Evolutionary conservation across 1,139 yeast genomes (phyloP).

Genomic region (Groenewaldozyma auringiensis): DNA sequence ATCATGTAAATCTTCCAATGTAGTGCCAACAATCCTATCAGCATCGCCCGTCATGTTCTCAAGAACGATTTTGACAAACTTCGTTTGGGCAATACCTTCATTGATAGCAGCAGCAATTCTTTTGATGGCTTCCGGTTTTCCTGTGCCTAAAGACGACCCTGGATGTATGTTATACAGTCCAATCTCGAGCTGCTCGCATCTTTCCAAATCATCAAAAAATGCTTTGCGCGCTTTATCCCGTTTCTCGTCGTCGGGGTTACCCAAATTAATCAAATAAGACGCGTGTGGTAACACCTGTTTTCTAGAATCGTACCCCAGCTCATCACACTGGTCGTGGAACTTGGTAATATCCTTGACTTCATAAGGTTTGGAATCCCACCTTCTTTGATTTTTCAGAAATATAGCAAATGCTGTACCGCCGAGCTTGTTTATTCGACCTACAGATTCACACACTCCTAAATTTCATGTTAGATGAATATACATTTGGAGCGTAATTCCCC

Average conservation of each 20-base stretch:
- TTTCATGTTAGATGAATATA: too few species aligned
- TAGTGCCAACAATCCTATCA: slow-evolving; percentile 68
- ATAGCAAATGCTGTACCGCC: slow-evolving; percentile 72
- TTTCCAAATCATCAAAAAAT: slow-evolving; percentile 74
- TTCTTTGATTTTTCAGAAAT: slow-evolving; percentile 81
- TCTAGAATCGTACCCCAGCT: slow-evolving; percentile 59
- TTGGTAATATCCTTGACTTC: slow-evolving; percentile 56
- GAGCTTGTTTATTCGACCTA: slow-evolving; percentile 25
- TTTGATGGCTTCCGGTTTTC: slow-evolving; percentile 54
- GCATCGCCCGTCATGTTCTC: slow-evolving; percentile 99
- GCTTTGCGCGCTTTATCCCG: slow-evolving; percentile 67
- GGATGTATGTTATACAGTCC: slow-evolving; percentile 93
- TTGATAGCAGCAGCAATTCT: slow-evolving; percentile 74
- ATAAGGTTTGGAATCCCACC: slow-evolving; percentile 81
- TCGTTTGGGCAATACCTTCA: slow-evolving; percentile 62
- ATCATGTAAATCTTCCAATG: slow-evolving; percentile 61
- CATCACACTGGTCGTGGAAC: slow-evolving; percentile 55
- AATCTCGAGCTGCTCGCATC: slow-evolving; percentile 80
- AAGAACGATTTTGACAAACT: slow-evolving; percentile 74
- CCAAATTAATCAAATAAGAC: slow-evolving; percentile 83
- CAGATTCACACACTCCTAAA: slow-evolving; percentile 57
- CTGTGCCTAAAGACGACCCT: slow-evolving; percentile 69
- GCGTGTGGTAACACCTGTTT: slow-evolving; percentile 91
- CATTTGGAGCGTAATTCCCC: too few species aligned
- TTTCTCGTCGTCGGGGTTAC: slow-evolving; percentile 80